A percentile compares a stretch with the other conserved stretches of the same genome.
These are phyloP conservation scores for Paramecium primaurelia DNA, from an alignment of 73 alveolate genomes.

Conservation along the genomic window DNA sequence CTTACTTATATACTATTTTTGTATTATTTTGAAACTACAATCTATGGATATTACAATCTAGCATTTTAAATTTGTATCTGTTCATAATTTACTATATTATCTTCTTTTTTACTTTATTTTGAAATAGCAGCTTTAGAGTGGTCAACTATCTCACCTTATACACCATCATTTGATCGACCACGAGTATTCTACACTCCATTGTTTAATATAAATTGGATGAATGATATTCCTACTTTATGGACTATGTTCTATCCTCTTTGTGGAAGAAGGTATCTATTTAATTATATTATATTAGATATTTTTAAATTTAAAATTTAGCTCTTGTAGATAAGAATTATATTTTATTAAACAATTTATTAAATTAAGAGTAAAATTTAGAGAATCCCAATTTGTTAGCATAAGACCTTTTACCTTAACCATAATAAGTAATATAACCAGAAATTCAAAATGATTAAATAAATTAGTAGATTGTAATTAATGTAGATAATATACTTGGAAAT, in stretches of 20 bases:
- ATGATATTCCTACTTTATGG: slow-evolving; percentile 58
- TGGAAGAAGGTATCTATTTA: slow-evolving; percentile 43
- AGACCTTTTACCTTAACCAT: not conserved
- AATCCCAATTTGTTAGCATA: not conserved
- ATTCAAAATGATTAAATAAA: not conserved
- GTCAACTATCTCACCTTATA: slow-evolving; percentile 7
- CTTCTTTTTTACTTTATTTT: not conserved
- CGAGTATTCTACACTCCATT: slow-evolving; percentile 27
- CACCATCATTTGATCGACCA: slow-evolving; percentile 57
- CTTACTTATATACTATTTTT: not conserved
- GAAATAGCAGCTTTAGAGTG: slow-evolving; percentile 49
- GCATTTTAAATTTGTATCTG: not conserved
- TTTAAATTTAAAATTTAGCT: not conserved
- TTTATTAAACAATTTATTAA: not conserved
- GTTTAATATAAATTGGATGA: slow-evolving; percentile 32
- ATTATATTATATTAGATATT: not conserved
- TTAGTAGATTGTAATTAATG: not conserved
- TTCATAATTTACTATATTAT: not conserved
- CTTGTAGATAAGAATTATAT: not conserved
- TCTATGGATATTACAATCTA: slow-evolving; percentile 33
- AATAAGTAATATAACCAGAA: not conserved
- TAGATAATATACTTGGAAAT: not conserved
- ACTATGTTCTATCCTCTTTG: slow-evolving; percentile 54
- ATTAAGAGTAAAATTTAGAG: not conserved
- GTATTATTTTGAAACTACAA: not conserved